Evolutionary conservation across 768 basidiomycete species (phyloP).

Genomic region (Mycena metata): DNA sequence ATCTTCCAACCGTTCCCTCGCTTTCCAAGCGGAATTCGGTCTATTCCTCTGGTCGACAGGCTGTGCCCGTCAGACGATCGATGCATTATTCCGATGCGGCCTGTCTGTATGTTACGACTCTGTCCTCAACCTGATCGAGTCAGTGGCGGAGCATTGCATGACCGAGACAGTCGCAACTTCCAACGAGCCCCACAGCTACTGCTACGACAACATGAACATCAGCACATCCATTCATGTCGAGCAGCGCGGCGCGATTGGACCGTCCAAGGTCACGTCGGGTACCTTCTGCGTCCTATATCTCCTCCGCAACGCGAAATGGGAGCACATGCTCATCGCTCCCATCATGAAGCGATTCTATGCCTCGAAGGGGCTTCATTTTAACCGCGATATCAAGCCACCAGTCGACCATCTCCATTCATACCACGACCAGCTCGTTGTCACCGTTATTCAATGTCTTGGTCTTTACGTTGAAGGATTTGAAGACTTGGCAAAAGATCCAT

Average conservation of each 20-base stretch:
- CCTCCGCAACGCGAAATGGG: constrained; percentile 15
- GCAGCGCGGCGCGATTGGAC: constrained; percentile 28
- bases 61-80: no score
- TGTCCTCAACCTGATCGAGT: no score
- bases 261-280: constrained; percentile 39
- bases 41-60: no score
- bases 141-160: no score
- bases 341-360: constrained; percentile 19
- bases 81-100: no score
- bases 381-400: constrained; percentile 12
- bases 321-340: constrained; percentile 28
- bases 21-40: no score
- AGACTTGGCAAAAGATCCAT: not conserved
- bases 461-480: not conserved
- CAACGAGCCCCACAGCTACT: no score
- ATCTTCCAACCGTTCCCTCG: no score
- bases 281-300: constrained; percentile 38
- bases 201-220: no score
- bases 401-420: constrained; percentile 2
- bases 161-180: no score
- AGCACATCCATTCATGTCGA: no score
- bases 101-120: no score
- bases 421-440: constrained; percentile 23
- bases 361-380: constrained; percentile 6
- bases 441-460: constrained; percentile 5